Base-by-base conservation (phyloP, 305 asterid genomes). In the Salvia sclarea region DNA sequence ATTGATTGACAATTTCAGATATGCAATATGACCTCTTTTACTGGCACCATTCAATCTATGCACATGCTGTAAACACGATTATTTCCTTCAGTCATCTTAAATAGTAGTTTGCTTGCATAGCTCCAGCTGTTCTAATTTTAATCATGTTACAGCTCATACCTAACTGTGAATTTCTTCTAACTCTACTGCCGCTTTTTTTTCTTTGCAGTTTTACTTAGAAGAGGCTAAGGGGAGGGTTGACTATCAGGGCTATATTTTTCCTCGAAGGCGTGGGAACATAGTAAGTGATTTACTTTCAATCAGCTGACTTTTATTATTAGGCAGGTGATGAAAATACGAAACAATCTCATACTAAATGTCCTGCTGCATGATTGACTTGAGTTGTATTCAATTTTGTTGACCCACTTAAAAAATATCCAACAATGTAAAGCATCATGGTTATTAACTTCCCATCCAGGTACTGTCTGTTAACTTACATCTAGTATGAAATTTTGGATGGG, bases 231-330 rank as follows among this genome's bases (percentile, higher is more conserved):
- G 97, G 31, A 83, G 82, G 60, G 97, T 92, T 60, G 85, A 92
- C 76, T 92, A 92, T 81, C 97, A 92, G 80, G 98, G 98, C n/a
- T 90, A 90, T 61, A 85, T 92, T 18, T 84, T 92, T 75, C 98
- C 98, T 24, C 86, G 96, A 78, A 86, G 98, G 82, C 97, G 84
- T 63, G 95, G 96, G 37, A 37, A 81, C 28, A 71, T 77, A 33
- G 98, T 92, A 83, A 81, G 92, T 82, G 59, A 48, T 64, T 64
- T 16, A 64, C 63, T 49, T 61, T 66, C 66, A 64, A 57, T 24
- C 54, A 24, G 31, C 49, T 21, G 2, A 13, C 55, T 20, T 40
- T 70, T 4, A 53, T 66, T 33, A 0, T 69, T 48, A 52, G 57
- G 64, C 58, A 58, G 37, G 58, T 37, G 25, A 5, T 52, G 45